Evolutionary conservation across 2,329 filamentous ascomycete species (phyloP), one percentile per base, ranked within the genome.

Genomic region (Ophiostoma sp.): DNA sequence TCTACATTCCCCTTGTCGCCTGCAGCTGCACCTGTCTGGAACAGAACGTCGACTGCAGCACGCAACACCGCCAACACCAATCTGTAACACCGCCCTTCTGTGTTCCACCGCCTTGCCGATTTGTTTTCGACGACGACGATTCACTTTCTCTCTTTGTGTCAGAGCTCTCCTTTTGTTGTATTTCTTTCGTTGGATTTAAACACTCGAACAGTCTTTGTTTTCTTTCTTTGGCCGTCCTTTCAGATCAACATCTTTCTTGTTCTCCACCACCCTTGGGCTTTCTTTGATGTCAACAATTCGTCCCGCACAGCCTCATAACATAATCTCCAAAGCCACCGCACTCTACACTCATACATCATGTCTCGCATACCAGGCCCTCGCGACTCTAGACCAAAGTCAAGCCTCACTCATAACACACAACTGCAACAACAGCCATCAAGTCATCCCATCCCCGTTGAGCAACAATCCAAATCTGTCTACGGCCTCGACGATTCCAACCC

Each of bases 351-450:
- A 64, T 17, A 45, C 36, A 45, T 3, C 33, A 75, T 75, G 75
- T 69, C 74, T 64, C 70, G 61, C n/a, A 63, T 66, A 31, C 33
- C 73, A 9, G 9, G 59, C 61, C 1, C 12, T 72, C 28, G 36
- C 72, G 11, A 50, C 25, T 72, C 74, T 12, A 63, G 66, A 25
- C 73, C 75, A n/a, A 73, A 42, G 55, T 66, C 70, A 5, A 74
- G 75, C 39, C 12, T 73, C 5, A 87, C 87, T 69, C 81, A 85
- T 74, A 85, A 88, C 72, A 79, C 84, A 33, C 86, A 88, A 75
- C 76, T 85, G 2, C 83, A 81, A 31, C 59, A 66, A 7, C 68
- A 15, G 7, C 25, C 69, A 9, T n/a, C 55, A 7, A 45, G 59
- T 36, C 19, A 63, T 6, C 45, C 45, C 59, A 31, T 39, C 25